Conservation (phyloP, 345 rosid species). For the Hypericum perforatum region DNA sequence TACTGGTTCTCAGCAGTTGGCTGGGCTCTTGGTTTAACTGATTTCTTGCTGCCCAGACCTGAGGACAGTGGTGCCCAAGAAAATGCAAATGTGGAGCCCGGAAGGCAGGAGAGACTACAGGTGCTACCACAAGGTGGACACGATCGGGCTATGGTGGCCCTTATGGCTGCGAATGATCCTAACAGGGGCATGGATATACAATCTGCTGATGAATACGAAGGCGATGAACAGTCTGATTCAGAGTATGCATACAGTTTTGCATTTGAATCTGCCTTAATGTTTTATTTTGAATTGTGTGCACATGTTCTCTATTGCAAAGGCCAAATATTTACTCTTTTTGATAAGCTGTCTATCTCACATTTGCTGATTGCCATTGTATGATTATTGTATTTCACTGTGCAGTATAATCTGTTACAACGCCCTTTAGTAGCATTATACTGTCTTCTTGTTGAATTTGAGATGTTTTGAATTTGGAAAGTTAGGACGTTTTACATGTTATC, state of each 20-base stretch:
- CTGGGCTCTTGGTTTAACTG: slow-evolving; percentile 84
- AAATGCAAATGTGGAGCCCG: slow-evolving; percentile 61
- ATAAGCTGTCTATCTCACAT: no score
- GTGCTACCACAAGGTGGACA: slow-evolving; percentile 47
- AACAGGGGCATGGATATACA: slow-evolving; percentile 37
- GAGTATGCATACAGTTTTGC: slow-evolving; percentile 46
- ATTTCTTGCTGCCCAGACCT: slow-evolving; percentile 72
- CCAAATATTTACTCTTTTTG: no score
- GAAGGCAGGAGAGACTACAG: slow-evolving; percentile 61
- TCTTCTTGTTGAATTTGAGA: no score
- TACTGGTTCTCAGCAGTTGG: slow-evolving; percentile 92
- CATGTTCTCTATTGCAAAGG: no score
- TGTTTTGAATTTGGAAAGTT: no score
- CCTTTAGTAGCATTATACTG: no score
- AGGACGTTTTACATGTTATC: no score
- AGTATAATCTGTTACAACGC: no score
- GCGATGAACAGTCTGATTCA: slow-evolving; percentile 76
- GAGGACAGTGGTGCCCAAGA: slow-evolving; percentile 74
- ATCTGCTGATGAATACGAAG: slow-evolving; percentile 53
- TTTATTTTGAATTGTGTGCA: no score
- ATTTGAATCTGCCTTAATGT: no score
- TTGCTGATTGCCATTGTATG: no score
- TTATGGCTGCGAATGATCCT: slow-evolving; percentile 40
- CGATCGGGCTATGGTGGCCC: slow-evolving; percentile 49
- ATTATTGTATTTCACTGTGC: no score